A percentile compares a stretch with the other conserved stretches of the same genome.
Conservation (phyloP, 306 rosid genomes). For the Ceratonia siliqua region DNA sequence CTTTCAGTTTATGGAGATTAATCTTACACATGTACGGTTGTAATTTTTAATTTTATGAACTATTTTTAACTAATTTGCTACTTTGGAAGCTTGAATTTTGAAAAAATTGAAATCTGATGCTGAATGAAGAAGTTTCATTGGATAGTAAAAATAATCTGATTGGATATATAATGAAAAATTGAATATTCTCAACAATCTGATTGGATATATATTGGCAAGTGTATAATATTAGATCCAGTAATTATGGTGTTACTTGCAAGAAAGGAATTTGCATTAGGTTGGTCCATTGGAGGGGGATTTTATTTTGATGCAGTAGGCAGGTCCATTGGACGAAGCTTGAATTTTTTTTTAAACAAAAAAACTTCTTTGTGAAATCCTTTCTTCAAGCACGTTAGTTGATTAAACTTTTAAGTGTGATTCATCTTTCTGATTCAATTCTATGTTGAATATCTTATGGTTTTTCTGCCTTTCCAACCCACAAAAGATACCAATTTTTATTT, state of each 20-base stretch:
- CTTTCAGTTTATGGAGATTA: background rate
- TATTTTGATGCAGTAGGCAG: background rate
- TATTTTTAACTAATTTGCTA: background rate
- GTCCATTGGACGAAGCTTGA: background rate
- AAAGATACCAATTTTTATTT: background rate
- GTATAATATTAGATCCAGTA: background rate
- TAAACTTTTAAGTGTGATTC: background rate
- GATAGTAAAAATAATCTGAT: background rate
- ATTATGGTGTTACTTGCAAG: background rate
- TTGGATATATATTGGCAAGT: constrained; percentile 8
- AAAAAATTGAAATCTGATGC: background rate
- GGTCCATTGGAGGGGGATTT: background rate
- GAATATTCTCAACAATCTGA: background rate
- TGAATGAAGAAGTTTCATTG: constrained; percentile 24
- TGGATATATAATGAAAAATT: constrained; percentile 3
- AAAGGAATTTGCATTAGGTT: background rate
- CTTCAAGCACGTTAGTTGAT: background rate
- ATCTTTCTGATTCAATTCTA: background rate
- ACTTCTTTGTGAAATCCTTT: background rate
- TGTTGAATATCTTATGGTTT: background rate
- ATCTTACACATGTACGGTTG: background rate
- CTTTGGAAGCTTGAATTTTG: constrained; percentile 12
- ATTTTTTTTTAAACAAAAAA: background rate
- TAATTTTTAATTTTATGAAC: background rate
- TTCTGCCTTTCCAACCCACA: background rate